Evolutionary conservation across 2,329 filamentous ascomycete genomes (phyloP).

Genomic region (Fusarium siculi): DNA sequence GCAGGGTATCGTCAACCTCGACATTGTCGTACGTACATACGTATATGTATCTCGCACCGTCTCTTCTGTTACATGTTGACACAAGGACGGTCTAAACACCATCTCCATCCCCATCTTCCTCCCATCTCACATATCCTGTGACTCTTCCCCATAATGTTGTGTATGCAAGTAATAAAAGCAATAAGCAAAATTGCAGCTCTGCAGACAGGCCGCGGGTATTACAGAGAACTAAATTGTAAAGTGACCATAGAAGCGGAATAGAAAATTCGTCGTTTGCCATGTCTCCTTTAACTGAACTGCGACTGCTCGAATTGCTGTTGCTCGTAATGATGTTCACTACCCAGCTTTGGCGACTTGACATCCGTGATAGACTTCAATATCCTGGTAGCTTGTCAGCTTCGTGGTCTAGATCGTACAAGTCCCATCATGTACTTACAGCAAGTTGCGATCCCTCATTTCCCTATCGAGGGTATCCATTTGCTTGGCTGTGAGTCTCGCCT

Average conservation of each 20-base stretch:
- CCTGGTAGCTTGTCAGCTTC: slow-evolving; percentile 27
- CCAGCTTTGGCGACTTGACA: slow-evolving; percentile 33
- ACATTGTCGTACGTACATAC: slow-evolving; percentile 24
- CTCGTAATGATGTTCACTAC: slow-evolving; percentile 30
- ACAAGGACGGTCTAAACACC: neutral
- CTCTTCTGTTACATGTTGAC: slow-evolving; percentile 3
- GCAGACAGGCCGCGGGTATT: slow-evolving; percentile 42
- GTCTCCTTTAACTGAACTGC: slow-evolving; percentile 28
- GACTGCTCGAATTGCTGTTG: slow-evolving; percentile 26
- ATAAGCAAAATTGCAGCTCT: slow-evolving; percentile 39
- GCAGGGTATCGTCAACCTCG: slow-evolving; percentile 36
- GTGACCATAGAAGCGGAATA: slow-evolving; percentile 30
- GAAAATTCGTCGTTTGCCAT: slow-evolving; percentile 15
- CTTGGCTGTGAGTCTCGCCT: slow-evolving; percentile 57
- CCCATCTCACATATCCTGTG: slow-evolving; percentile 20
- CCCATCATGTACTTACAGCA: slow-evolving; percentile 54
- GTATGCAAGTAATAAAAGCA: slow-evolving; percentile 33
- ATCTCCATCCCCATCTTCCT: neutral
- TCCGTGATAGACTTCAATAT: slow-evolving; percentile 45
- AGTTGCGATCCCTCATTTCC: slow-evolving; percentile 66
- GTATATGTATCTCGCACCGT: slow-evolving; percentile 19
- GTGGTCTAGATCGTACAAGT: neutral
- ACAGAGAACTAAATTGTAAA: slow-evolving; percentile 40
- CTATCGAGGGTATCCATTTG: slow-evolving; percentile 65
- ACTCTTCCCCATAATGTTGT: slow-evolving; percentile 17